These are phyloP conservation scores for Allantophomopsis cytisporea DNA, from an alignment of 2,329 filamentous ascomycete genomes.

Conservation along the genomic window DNA sequence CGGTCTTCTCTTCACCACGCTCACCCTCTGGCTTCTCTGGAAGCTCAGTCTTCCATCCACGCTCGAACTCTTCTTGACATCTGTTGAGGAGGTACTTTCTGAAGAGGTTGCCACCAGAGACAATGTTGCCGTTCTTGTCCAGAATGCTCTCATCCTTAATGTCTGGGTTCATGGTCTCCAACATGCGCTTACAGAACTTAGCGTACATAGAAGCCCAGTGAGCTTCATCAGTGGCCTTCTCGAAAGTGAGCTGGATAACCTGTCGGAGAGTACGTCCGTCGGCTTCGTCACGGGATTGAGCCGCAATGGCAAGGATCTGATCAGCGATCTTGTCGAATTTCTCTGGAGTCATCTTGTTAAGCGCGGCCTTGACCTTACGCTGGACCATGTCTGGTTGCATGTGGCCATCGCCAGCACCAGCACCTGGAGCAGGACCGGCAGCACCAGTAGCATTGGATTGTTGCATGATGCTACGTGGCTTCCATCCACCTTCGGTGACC, in stretches of 20 bases:
- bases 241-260: slow-evolving; percentile 97
- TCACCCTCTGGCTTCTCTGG: slow-evolving; percentile 64
- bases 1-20: slow-evolving; percentile 34
- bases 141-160: slow-evolving; percentile 92
- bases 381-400: slow-evolving; percentile 90
- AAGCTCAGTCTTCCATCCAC: slow-evolving; percentile 86
- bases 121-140: slow-evolving; percentile 78
- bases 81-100: slow-evolving; percentile 96
- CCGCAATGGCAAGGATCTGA: slow-evolving; percentile 84
- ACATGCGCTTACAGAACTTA: slow-evolving; percentile 95
- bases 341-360: slow-evolving; percentile 99
- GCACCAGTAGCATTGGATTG: slow-evolving; percentile 22
- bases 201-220: slow-evolving; percentile 99
- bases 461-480: slow-evolving; percentile 58
- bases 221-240: slow-evolving; percentile 96
- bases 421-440: slow-evolving; percentile 26
- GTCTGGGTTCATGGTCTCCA: slow-evolving; percentile 86
- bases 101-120: slow-evolving; percentile 89
- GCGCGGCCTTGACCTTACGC: slow-evolving; percentile 92
- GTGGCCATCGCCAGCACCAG: slow-evolving; percentile 34
- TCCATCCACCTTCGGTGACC: slow-evolving; percentile 70
- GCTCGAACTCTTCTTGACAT: slow-evolving; percentile 97
- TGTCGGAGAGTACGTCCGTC: slow-evolving; percentile 92
- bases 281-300: slow-evolving; percentile 87
- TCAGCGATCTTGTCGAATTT: slow-evolving; percentile 95